Base-by-base conservation (phyloP, 1,139 yeast genomes). In the Torulaspora pretoriensis region DNA sequence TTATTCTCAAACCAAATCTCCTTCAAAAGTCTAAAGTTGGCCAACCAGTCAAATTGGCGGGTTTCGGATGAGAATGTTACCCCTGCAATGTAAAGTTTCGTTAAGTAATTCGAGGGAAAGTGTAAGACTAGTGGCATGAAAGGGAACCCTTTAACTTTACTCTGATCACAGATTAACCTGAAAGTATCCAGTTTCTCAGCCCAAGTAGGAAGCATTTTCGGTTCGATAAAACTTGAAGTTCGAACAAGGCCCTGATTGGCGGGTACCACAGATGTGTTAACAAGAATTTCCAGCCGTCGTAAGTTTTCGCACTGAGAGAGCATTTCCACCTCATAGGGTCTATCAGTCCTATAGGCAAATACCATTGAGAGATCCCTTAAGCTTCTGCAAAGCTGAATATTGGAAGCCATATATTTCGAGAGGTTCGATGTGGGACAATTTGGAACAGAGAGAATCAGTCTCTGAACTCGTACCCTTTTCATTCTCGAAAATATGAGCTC, bases 1-100 rank as follows among this genome's bases (percentile, higher is more conserved):
- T 59, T 63, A 38, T 60, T 52, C 49, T 63, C 67, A 2, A 63
- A 33, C 66, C 66, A 63, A 12, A 63, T 26, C 32, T 59, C 61
- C 30, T 47, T 42, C 17, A 63, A 35, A 17, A 42, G 38, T 2
- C 43, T 51, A 34, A 60, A 56, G 22, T 52, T 45, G 9, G 30
- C 16, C n/a, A 63, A 40, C 67, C 67, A 63, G 10, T 44, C 45
- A 26, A 57, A 54, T 17, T 50, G 51, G 25, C 28, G 40, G 27
- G 42, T 47, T 3, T 41, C 34, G 2, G 42, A 41, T 19, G 41
- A 41, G 19, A 57, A 53, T 6, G 54, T 50, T 3, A 51, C 59
- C 16, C 65, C 65, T 2, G 57, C 49, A 2, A 61, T 50, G 35
- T 46, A 55, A 19, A 61, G 30, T 23, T 47, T 52, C 25, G 41